Evolutionary conservation across 1,139 yeast species (phyloP).

Genomic region (Geotrichum fermentans): DNA sequence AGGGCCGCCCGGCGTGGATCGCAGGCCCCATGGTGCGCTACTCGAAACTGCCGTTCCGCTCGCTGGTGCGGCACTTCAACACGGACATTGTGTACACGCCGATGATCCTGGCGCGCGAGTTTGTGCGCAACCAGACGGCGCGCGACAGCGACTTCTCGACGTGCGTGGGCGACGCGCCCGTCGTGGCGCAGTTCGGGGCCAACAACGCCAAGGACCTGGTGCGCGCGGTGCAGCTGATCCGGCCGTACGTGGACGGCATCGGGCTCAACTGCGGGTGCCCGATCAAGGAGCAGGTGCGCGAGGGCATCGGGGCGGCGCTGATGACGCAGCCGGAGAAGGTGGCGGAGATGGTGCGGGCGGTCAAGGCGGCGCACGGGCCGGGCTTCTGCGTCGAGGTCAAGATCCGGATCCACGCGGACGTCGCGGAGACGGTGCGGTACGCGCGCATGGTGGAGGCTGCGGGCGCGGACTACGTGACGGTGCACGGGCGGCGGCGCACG

Average conservation of each 20-base stretch:
- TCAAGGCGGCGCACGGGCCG: conserved; percentile 67
- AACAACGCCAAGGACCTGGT: conserved; percentile 80
- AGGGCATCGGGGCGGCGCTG: conserved; percentile 94
- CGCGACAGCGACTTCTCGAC: conserved; percentile 82
- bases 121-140: conserved; percentile 79
- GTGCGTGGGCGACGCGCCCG: conserved; percentile 58
- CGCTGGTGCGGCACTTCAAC: conserved; percentile 65
- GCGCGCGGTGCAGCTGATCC: conserved; percentile 82
- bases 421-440: conserved; percentile 6
- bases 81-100: conserved; percentile 90
- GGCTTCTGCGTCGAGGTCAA: conserved; percentile 77
- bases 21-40: conserved; percentile 98
- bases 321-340: conserved; percentile 82
- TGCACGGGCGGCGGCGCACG: conserved; percentile 84
- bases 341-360: conserved; percentile 76
- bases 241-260: conserved; percentile 86
- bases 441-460: conserved; percentile 59
- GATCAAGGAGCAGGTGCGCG: conserved; percentile 86
- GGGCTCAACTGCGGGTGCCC: conserved; percentile 98
- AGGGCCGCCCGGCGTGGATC: conserved; percentile 61
- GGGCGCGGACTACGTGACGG: conserved; percentile 90
- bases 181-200: conserved; percentile 88
- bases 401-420: conserved; percentile 69
- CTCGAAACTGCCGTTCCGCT: conserved; percentile 88
- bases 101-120: conserved; percentile 93